phyloP scores from a whole-genome alignment of 441 rosid genomes.

The Pelargonium cotyledonis region DNA sequence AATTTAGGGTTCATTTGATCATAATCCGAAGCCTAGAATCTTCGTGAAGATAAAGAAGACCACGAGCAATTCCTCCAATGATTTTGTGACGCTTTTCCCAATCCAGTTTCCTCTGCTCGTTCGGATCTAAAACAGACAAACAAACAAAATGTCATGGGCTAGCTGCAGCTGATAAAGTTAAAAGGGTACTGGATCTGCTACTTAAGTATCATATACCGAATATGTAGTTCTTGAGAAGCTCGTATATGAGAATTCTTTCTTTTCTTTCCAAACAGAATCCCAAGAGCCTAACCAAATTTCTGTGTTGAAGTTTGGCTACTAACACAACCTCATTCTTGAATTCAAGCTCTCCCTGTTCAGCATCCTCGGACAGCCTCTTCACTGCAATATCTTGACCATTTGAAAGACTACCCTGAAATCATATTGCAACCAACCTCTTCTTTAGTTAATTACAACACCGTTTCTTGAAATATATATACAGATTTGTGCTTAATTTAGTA shows the following conservation, averaged over 20 bases:
- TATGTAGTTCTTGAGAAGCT: constrained; percentile 43
- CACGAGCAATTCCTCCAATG: constrained; percentile 35
- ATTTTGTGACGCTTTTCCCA: constrained; percentile 44
- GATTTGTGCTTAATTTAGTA: neutral
- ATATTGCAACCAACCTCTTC: neutral
- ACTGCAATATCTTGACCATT: constrained; percentile 40
- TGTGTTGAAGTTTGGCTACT: constrained; percentile 46
- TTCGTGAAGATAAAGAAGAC: constrained; percentile 44
- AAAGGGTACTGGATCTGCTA: too few relatives aligned
- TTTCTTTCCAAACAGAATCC: constrained; percentile 37
- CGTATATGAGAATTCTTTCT: constrained; percentile 49
- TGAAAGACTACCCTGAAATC: constrained; percentile 33
- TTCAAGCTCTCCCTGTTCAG: constrained; percentile 46
- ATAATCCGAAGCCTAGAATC: constrained; percentile 44
- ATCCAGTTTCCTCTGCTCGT: constrained; percentile 21
- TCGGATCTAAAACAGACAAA: constrained; percentile 28
- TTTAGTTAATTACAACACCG: neutral
- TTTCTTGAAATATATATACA: neutral
- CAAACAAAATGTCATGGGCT: neutral
- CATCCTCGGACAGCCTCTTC: constrained; percentile 37
- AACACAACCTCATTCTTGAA: constrained; percentile 53
- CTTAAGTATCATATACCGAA: constrained; percentile 29
- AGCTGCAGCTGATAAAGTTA: too few relatives aligned
- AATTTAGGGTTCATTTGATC: constrained; percentile 36
- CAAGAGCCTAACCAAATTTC: constrained; percentile 39